These are phyloP conservation scores for Apocynum venetum DNA, from an alignment of 257 asterid genomes.

Conservation along the genomic window DNA sequence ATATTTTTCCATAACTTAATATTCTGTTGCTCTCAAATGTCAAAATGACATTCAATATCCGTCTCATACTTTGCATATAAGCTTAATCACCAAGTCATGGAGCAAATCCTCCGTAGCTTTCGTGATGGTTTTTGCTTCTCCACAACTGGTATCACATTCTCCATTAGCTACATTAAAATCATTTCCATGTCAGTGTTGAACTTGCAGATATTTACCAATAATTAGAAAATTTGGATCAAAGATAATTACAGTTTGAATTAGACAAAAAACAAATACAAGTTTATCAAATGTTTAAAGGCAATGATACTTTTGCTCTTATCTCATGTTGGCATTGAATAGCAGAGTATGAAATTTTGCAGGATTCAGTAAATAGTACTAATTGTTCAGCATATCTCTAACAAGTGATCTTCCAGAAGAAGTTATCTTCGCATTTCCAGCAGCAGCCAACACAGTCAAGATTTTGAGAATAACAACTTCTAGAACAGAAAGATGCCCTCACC, in stretches of 20 bases:
- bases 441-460: background rate
- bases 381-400: background rate
- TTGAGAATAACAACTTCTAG: background rate
- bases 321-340: background rate
- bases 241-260: background rate
- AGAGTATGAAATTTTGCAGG: background rate
- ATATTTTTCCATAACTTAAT: constrained; percentile 6
- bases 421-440: background rate
- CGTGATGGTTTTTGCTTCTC: constrained; percentile 62
- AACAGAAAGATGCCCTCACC: too few species aligned
- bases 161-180: constrained; percentile 54
- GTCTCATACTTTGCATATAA: constrained; percentile 10
- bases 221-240: background rate
- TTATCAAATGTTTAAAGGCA: background rate
- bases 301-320: background rate
- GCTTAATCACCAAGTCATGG: constrained; percentile 44
- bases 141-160: constrained; percentile 71
- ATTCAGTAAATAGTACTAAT: background rate
- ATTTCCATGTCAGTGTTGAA: constrained; percentile 2
- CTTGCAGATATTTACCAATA: background rate
- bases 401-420: background rate
- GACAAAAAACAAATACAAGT: background rate
- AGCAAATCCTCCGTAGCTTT: constrained; percentile 44
- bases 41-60: constrained; percentile 19
- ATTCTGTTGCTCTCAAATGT: background rate